phyloP scores from a whole-genome alignment of 1,139 yeast genomes.

The Nakaseomyces sp. region DNA sequence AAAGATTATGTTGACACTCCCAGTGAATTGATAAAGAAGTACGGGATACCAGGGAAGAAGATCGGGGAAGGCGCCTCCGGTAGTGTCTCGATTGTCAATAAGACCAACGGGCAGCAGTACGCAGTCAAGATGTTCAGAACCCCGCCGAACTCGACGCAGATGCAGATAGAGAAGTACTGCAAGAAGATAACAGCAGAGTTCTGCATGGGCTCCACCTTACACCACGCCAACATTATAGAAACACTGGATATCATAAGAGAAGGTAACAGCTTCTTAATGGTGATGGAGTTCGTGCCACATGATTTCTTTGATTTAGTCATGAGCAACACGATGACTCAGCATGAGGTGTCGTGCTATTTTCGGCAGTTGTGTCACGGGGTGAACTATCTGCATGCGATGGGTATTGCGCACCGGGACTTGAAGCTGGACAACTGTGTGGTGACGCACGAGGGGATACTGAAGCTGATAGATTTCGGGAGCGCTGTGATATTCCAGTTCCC shows the following conservation, averaged over 20 bases:
- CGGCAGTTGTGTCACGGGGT: slow-evolving; percentile 60
- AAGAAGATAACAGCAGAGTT: slow-evolving; percentile 60
- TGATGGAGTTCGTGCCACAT: slow-evolving; percentile 68
- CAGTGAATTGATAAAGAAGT: slow-evolving; percentile 37
- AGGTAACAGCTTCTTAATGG: slow-evolving; percentile 42
- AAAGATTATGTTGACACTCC: slow-evolving; percentile 33
- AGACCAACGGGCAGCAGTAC: slow-evolving; percentile 43
- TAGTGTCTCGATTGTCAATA: slow-evolving; percentile 51
- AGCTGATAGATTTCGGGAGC: slow-evolving; percentile 70
- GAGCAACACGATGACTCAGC: slow-evolving; percentile 54
- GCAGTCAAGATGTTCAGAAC: slow-evolving; percentile 65
- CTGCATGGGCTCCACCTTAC: slow-evolving; percentile 51
- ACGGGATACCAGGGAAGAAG: slow-evolving; percentile 52
- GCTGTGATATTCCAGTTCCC: slow-evolving; percentile 54
- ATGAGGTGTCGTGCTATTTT: slow-evolving; percentile 59
- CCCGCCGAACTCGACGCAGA: slow-evolving; percentile 9
- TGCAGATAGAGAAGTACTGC: slow-evolving; percentile 43
- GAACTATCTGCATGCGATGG: slow-evolving; percentile 51
- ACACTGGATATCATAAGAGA: slow-evolving; percentile 58
- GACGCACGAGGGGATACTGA: slow-evolving; percentile 48
- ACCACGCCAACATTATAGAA: slow-evolving; percentile 55
- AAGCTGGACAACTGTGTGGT: slow-evolving; percentile 76
- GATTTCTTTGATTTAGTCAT: slow-evolving; percentile 72
- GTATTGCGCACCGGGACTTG: slow-evolving; percentile 69
- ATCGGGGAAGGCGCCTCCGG: slow-evolving; percentile 77